Conservation (phyloP, 768 basidiomycete species). For the Hydnomerulius pinastri region DNA sequence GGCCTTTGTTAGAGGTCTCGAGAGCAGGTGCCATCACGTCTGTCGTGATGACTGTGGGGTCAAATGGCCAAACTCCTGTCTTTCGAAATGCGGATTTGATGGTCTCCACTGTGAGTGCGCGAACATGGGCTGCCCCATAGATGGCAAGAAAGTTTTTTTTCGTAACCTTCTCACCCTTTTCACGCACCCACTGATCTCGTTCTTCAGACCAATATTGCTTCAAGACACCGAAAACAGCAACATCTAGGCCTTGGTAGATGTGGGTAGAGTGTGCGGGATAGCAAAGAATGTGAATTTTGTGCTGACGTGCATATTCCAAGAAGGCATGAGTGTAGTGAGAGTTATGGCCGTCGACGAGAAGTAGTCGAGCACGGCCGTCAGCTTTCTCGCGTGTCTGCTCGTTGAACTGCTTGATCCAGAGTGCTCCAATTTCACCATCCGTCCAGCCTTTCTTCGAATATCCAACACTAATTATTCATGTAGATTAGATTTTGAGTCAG, state of each 20-base stretch:
- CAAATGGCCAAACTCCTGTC: constrained; percentile 43
- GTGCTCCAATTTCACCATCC: constrained; percentile 36
- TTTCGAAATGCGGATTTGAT: constrained; percentile 39
- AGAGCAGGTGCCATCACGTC: constrained; percentile 32
- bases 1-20: constrained; percentile 5
- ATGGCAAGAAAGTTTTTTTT: constrained; percentile 42
- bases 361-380: constrained; percentile 28
- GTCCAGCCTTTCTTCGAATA: constrained; percentile 41
- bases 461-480: constrained; percentile 33
- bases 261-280: constrained; percentile 49
- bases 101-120: constrained; percentile 31
- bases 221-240: constrained; percentile 34
- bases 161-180: constrained; percentile 21
- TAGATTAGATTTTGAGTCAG: constrained; percentile 28
- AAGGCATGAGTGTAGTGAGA: constrained; percentile 42
- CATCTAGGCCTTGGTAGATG: constrained; percentile 44
- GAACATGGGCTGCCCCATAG: constrained; percentile 34
- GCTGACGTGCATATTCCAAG: constrained; percentile 36
- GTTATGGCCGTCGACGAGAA: constrained; percentile 50
- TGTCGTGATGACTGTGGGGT: constrained; percentile 33
- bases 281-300: constrained; percentile 42
- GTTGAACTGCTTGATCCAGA: constrained; percentile 44
- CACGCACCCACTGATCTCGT: constrained; percentile 27
- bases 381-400: constrained; percentile 38
- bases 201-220: constrained; percentile 31